phyloP scores from a whole-genome alignment of 2,329 filamentous ascomycete species.

The Colletotrichum sp. region DNA sequence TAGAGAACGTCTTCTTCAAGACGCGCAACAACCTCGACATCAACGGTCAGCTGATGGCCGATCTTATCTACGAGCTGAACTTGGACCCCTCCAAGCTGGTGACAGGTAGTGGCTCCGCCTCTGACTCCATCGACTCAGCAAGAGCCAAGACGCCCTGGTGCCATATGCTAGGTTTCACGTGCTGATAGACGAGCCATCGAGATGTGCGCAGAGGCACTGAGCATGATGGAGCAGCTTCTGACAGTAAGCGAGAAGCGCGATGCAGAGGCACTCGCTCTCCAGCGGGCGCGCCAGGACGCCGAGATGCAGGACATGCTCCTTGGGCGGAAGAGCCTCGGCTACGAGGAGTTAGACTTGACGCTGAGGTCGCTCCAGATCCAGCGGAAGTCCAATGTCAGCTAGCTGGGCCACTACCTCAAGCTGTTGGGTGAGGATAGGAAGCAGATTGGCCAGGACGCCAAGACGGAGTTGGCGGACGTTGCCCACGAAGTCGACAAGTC shows the following conservation, averaged over 20 bases:
- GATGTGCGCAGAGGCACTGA: neutral
- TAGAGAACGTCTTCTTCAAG: neutral
- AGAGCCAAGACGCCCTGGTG: neutral
- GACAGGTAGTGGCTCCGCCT: neutral
- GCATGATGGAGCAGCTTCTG: neutral
- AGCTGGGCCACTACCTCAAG: neutral
- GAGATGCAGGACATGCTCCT: neutral
- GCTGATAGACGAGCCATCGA: neutral
- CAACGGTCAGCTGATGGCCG: neutral
- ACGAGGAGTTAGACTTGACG: neutral
- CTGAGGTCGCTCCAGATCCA: neutral
- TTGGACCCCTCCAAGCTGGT: neutral
- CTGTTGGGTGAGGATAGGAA: neutral
- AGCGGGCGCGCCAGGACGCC: neutral
- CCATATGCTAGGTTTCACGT: neutral
- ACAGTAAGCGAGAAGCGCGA: neutral
- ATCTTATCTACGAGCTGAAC: neutral
- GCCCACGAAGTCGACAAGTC: neutral
- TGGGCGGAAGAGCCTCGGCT: neutral
- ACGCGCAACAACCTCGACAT: neutral
- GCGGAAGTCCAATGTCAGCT: neutral
- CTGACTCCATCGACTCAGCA: neutral
- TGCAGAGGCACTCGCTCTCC: neutral
- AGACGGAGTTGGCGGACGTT: neutral
- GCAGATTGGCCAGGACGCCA: neutral